Base-by-base conservation (phyloP, 1,139 yeast species). In the Tardiomyces depauwii region DNA sequence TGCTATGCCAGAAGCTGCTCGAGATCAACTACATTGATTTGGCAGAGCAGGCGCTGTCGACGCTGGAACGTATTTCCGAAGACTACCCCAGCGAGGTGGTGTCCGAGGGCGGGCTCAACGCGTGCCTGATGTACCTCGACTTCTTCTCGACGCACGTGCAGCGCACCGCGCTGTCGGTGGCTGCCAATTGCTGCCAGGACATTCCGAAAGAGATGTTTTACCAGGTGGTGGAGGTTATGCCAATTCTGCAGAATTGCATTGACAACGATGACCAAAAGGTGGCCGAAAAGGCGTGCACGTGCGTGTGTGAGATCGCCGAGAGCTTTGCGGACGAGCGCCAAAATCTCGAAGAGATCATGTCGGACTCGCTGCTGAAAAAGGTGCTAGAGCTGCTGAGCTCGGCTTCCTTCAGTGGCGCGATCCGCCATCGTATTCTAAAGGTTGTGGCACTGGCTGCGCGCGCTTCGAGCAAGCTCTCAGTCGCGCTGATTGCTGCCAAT, bases 131-230 rank as follows among this genome's bases (percentile, higher is more conserved):
- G 56, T 86, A 80, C 58, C 70, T 88, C 51, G 98, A 91, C 61
- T 91, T 91, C 58, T 82, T 91, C 61, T 85, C 96, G 1, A 74
- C 82, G 25, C 95, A 87, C 64, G 87, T 95, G 0, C 98, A 91
- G 62, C 70, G 95, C 48, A 84, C 87, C 53, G 87, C 95, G 28
- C 67, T 89, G 42, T 68, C 72, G 1, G 84, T 86, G 39, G 87
- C 87, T 3, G 83, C 95, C 2, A 84, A 85, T 58, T 74, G 93
- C 13, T 82, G 91, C 53, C 68, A 72, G 1, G 69, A 70, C 47
- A 67, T 83, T 1, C 25, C 48, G n/a, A 48, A 57, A 9, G 57
- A 66, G 1, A 74, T 75, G 52, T 76, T 77, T 49, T 63, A 66
- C 5, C 68, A 68, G 51, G 67, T 82, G 10, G 68, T 73, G 47